Percentiles rank a stretch among this genome's conserved stretches.
phyloP scores from a whole-genome alignment of 441 rosid species.

The Erodium texanum region DNA sequence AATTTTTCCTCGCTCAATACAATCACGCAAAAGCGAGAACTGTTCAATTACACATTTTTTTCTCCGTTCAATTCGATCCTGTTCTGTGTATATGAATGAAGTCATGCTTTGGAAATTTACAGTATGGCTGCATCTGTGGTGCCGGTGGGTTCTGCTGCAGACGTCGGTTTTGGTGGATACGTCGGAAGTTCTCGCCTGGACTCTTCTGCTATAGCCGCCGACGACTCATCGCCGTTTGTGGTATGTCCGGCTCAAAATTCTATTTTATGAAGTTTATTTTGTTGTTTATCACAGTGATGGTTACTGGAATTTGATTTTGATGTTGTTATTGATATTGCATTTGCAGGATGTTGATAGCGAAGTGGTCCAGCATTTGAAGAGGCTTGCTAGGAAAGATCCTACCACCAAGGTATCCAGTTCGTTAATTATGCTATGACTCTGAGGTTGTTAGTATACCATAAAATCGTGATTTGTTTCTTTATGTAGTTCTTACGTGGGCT shows the following conservation, averaged over 20 bases:
- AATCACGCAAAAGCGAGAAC: no score
- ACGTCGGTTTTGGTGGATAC: constrained; percentile 91
- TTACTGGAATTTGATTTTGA: not conserved
- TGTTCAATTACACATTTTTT: not conserved
- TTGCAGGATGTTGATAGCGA: constrained; percentile 75
- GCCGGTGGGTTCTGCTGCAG: constrained; percentile 53
- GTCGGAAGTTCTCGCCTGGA: constrained; percentile 78
- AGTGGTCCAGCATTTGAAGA: constrained; percentile 73
- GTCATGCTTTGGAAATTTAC: constrained; percentile 11
- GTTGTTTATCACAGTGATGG: no score
- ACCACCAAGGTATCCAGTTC: constrained; percentile 58
- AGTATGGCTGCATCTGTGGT: constrained; percentile 83
- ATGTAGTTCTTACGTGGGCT: constrained; percentile 1
- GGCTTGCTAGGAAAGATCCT: constrained; percentile 80
- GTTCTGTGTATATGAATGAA: not conserved
- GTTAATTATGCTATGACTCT: no score
- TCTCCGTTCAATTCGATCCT: constrained; percentile 6
- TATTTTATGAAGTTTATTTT: no score
- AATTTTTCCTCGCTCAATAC: no score
- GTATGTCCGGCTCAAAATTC: constrained; percentile 24
- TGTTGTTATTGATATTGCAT: constrained; percentile 10
- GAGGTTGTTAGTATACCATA: not conserved
- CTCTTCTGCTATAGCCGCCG: constrained; percentile 32
- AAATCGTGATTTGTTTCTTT: not conserved
- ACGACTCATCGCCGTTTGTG: constrained; percentile 41